Evolutionary conservation across 1,139 yeast genomes (phyloP), one percentile per base, ranked within the genome.

Genomic region (Yamadazyma pseudoaaseri): DNA sequence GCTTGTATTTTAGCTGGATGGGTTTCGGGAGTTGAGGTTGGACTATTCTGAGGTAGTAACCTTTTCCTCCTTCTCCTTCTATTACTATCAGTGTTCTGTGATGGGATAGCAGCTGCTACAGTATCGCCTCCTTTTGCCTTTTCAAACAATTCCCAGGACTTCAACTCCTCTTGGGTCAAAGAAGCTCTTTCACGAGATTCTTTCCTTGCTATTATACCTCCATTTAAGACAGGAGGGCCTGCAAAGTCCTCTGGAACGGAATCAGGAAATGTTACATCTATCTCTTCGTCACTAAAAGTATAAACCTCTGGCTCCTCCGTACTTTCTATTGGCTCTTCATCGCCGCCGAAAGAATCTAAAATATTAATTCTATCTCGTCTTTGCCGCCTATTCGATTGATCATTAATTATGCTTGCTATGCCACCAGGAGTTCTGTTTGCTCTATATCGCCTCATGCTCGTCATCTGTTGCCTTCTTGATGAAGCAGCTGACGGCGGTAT

Each of bases 81-180:
- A 16, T 34, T 15, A 4, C 33, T 33, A 9, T 33, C 20, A 10
- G 23, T 27, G 13, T 20, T 9, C 3, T 17, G 11, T 12, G 23
- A 9, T 5, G 16, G 9, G 14, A 42, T 46, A 23, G 26, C 37
- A 15, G 37, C 30, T 5, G 10, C n/a, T 6, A 35, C 26, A n/a
- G 17, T 33, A n/a, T 36, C 44, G 12, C 32, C 41, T n/a, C 34
- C 38, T 22, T 63, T 47, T 1, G 60, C 67, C 31, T 48, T 49
- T 4, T 69, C 71, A 39, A 67, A 68, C 26, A 57, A 36, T 16
- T 58, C 60, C 76, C 76, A 70, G 1, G 74, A 58, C 29, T 51
- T 50, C 5, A 54, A 43, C 38, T 70, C 76, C 16, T 68, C 76
- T 9, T 52, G 44, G 1, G 68, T 54, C 14, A 67, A 45, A 24